Evolutionary conservation across 2,329 filamentous ascomycete species (phyloP).

Genomic region (Fusarium chuoi): DNA sequence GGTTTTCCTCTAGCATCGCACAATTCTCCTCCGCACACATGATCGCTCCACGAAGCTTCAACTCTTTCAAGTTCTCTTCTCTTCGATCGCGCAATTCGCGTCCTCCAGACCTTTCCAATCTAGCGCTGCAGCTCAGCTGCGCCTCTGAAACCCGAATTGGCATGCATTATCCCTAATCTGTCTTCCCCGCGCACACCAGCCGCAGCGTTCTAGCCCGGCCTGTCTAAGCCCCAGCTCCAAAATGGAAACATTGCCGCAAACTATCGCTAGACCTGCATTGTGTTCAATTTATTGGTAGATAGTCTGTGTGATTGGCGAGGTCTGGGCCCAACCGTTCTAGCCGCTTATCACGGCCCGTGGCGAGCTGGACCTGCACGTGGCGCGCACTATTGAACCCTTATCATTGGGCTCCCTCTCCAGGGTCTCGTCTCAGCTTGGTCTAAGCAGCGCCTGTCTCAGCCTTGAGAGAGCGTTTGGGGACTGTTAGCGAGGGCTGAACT

Average conservation of each 20-base stretch:
- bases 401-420: not conserved
- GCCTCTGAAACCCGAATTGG: not conserved
- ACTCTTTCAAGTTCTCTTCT: accelerated
- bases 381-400: not conserved
- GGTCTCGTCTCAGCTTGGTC: not conserved
- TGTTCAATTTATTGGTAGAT: not conserved
- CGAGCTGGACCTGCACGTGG: not conserved
- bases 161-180: not conserved
- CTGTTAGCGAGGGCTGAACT: not conserved
- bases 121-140: not conserved
- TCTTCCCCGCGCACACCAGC: not conserved
- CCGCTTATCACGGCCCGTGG: not conserved
- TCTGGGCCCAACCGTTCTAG: not conserved
- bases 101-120: not conserved
- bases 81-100: not conserved
- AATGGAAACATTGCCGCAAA: not conserved
- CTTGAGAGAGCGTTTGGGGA: not conserved
- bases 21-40: too few relatives aligned
- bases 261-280: not conserved
- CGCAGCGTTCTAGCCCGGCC: not conserved
- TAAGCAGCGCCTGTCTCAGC: not conserved
- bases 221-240: not conserved
- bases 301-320: not conserved
- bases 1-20: not conserved
- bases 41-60: not conserved